Conservation (phyloP, 495 filamentous ascomycete genomes). For the Neurospora discreta region DNA sequence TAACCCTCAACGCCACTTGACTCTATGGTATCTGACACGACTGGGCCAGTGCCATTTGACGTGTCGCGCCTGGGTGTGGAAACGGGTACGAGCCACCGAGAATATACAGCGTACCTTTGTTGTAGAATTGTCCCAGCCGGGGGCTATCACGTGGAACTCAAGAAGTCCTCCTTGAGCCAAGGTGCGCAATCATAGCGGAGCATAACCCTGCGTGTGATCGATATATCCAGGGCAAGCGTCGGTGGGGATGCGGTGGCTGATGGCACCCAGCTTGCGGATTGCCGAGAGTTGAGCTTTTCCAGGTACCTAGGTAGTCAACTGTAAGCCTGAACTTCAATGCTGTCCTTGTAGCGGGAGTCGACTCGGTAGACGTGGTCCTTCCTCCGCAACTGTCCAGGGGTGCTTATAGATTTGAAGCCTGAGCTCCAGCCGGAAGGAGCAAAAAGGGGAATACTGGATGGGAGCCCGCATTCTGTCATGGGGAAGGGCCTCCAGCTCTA, state of each 20-base stretch:
- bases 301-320: neutral
- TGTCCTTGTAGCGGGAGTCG: neutral
- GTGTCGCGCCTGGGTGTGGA: neutral
- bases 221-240: neutral
- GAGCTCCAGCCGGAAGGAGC: neutral
- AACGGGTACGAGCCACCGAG: neutral
- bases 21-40: too few species aligned
- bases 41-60: neutral
- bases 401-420: neutral
- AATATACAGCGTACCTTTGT: neutral
- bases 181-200: neutral
- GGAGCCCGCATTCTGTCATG: neutral
- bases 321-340: neutral
- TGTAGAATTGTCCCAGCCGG: neutral
- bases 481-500: neutral
- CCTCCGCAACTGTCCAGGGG: neutral
- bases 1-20: too few species aligned
- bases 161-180: too few species aligned
- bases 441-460: neutral
- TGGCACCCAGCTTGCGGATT: neutral
- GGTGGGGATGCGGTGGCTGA: neutral
- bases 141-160: too few species aligned
- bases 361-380: neutral
- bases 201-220: neutral
- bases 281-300: neutral